Conservation (phyloP, 2,329 filamentous ascomycete genomes). For the Ophiostoma tasmaniense region DNA sequence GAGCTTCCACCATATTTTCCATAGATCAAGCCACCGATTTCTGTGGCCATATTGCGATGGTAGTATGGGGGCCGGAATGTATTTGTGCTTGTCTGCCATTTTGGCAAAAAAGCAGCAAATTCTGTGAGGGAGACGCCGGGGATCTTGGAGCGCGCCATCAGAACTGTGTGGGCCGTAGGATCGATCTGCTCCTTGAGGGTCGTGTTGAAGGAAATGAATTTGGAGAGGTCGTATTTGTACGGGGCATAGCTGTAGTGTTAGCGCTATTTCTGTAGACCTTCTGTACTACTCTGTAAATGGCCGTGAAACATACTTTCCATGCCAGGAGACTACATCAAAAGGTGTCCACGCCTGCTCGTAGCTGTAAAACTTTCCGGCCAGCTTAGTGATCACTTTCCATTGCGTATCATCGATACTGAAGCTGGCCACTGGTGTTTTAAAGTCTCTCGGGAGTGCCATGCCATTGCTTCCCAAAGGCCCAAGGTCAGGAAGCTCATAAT, state of each 20-base stretch:
- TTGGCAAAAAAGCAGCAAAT: slow-evolving; percentile 58
- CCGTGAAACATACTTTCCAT: slow-evolving; percentile 25
- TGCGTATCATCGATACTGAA: slow-evolving; percentile 46
- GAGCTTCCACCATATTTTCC: slow-evolving; percentile 28
- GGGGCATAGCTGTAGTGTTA: slow-evolving; percentile 45
- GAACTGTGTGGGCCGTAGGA: slow-evolving; percentile 56
- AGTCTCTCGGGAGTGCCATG: slow-evolving; percentile 57
- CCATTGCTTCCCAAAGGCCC: slow-evolving; percentile 59
- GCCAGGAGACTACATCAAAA: slow-evolving; percentile 43
- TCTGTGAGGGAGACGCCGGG: slow-evolving; percentile 38
- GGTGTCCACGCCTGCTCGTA: slow-evolving; percentile 56
- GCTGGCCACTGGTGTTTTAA: slow-evolving; percentile 51
- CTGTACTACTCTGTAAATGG: too few relatives aligned
- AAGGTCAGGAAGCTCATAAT: slow-evolving; percentile 58
- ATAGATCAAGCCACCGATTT: slow-evolving; percentile 46
- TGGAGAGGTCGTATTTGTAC: slow-evolving; percentile 48
- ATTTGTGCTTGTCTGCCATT: slow-evolving; percentile 53
- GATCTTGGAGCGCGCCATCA: slow-evolving; percentile 44
- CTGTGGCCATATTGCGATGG: slow-evolving; percentile 50
- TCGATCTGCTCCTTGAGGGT: slow-evolving; percentile 51
- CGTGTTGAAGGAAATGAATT: slow-evolving; percentile 43
- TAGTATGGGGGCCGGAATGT: slow-evolving; percentile 60
- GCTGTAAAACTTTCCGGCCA: slow-evolving; percentile 51
- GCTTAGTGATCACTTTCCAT: slow-evolving; percentile 47
- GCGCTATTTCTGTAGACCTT: too few relatives aligned